phyloP scores from a whole-genome alignment of 2,329 filamentous ascomycete species.

The Pseudodiploospora longispora region DNA sequence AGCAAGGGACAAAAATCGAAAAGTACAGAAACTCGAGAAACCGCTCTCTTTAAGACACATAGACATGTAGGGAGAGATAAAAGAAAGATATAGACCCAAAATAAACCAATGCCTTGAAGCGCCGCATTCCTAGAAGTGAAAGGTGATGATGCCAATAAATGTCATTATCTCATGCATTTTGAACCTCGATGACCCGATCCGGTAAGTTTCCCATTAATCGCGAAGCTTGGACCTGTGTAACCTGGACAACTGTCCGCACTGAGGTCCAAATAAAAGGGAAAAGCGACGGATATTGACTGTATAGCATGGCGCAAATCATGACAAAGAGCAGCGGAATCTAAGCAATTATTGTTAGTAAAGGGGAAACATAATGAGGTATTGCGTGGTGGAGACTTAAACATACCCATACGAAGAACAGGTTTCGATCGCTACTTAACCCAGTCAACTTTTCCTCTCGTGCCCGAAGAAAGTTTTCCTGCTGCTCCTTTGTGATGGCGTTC shows the following conservation, averaged over 20 bases:
- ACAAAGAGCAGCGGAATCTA: constrained; percentile 43
- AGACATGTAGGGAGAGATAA: too few relatives aligned
- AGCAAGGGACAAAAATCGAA: too few relatives aligned
- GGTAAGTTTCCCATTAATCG: constrained; percentile 18
- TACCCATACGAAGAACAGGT: constrained; percentile 64
- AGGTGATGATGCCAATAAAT: constrained; percentile 7
- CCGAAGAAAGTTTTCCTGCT: constrained; percentile 54
- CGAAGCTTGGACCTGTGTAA: constrained; percentile 14
- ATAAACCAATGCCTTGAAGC: background rate
- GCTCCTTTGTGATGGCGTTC: constrained; percentile 55
- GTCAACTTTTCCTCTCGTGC: constrained; percentile 56
- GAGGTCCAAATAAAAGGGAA: constrained; percentile 28
- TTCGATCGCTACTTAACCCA: constrained; percentile 54
- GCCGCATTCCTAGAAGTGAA: constrained; percentile 11
- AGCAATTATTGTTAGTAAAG: constrained; percentile 12
- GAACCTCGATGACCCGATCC: constrained; percentile 19
- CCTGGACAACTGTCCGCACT: constrained; percentile 22
- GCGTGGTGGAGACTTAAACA: constrained; percentile 13
- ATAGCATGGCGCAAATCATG: constrained; percentile 42
- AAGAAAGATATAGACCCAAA: too few relatives aligned
- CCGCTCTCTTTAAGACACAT: too few relatives aligned
- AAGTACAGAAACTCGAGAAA: too few relatives aligned
- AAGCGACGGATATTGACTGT: constrained; percentile 43
- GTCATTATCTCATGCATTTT: constrained; percentile 12
- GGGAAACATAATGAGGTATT: too few relatives aligned